Evolutionary conservation across 2,329 filamentous ascomycete species (phyloP).

Genomic region (Byssochlamys sp.): DNA sequence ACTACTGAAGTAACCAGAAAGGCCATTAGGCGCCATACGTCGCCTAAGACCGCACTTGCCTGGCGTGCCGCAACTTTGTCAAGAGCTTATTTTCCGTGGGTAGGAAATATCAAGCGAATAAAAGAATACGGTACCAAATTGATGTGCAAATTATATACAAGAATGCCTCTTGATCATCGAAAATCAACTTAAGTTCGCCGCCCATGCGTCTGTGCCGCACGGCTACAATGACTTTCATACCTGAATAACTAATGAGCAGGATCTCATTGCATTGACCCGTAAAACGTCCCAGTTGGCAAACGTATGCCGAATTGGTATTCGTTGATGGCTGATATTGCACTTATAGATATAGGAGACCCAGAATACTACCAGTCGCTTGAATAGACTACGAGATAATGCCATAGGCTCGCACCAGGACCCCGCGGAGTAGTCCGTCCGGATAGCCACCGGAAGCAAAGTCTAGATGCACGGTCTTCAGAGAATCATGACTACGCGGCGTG

Average conservation of each 20-base stretch:
- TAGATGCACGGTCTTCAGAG: neutral
- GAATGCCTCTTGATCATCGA: neutral
- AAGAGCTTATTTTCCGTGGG: neutral
- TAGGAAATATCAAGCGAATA: neutral
- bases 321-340: neutral
- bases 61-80: neutral
- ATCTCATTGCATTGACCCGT: no score
- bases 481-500: neutral
- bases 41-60: neutral
- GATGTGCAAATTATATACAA: neutral
- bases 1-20: constrained; percentile 1
- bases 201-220: no score
- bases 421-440: neutral
- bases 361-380: neutral
- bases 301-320: no score
- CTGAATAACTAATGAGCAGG: no score
- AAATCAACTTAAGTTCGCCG: no score
- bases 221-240: neutral
- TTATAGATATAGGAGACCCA: neutral
- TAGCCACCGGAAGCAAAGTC: neutral
- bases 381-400: neutral
- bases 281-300: no score
- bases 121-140: neutral
- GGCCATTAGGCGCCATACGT: neutral
- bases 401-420: neutral